Evolutionary conservation across 2,329 filamentous ascomycete species (phyloP).

Genomic region (Samsoniella hepiali): DNA sequence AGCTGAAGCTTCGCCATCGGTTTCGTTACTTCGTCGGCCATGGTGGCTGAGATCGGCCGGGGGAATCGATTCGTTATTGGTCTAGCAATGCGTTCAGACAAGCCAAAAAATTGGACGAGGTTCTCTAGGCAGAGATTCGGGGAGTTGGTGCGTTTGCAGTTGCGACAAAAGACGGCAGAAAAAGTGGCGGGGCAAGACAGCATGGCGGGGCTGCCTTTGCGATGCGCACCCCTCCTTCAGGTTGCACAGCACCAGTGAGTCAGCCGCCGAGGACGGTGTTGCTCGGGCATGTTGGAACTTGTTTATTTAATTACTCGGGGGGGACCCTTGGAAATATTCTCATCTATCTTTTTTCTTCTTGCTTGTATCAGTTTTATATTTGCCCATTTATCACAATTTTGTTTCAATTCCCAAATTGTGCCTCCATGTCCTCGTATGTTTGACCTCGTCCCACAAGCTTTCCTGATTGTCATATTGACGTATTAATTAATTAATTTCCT

Average conservation of each 20-base stretch:
- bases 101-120: background rate
- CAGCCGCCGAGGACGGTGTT: background rate
- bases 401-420: no score
- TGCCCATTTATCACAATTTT: no score
- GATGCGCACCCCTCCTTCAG: conserved; percentile 2
- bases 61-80: background rate
- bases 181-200: conserved; percentile 11
- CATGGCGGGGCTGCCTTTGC: conserved; percentile 9
- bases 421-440: no score
- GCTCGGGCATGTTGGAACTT: no score
- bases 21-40: conserved; percentile 48
- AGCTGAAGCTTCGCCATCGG: conserved; percentile 56
- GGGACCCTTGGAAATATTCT: no score
- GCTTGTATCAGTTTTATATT: no score
- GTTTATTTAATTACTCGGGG: no score
- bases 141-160: background rate
- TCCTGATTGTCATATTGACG: no score
- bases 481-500: no score
- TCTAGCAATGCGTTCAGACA: background rate
- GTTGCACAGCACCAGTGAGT: conserved; percentile 1
- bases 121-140: background rate
- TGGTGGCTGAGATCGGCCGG: conserved; percentile 26
- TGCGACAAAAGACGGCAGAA: conserved; percentile 3
- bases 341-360: no score
- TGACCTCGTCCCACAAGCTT: no score